Evolutionary conservation across 2,329 filamentous ascomycete species (phyloP).

Genomic region (Canariomyces notabilis): DNA sequence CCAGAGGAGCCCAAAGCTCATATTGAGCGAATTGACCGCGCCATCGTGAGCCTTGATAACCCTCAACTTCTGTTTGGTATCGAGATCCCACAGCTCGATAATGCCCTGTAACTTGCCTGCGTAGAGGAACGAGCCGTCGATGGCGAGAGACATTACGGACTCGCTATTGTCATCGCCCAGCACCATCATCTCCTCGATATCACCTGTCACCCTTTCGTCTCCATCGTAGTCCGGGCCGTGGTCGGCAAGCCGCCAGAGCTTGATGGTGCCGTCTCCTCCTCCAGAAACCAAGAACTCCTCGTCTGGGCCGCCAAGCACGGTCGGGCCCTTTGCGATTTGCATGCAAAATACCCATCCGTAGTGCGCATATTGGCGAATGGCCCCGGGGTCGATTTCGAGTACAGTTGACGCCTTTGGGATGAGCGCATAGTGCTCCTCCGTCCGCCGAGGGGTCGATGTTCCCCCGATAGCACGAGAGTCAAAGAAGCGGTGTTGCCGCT

Average conservation of each 20-base stretch:
- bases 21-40: constrained; percentile 80
- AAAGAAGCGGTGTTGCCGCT: constrained; percentile 83
- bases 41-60: constrained; percentile 76
- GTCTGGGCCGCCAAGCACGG: constrained; percentile 61
- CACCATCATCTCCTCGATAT: constrained; percentile 64
- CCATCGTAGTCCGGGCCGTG: constrained; percentile 36
- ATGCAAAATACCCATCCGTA: constrained; percentile 96
- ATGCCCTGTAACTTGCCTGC: constrained; percentile 82
- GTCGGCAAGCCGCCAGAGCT: constrained; percentile 72
- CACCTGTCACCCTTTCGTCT: constrained; percentile 51
- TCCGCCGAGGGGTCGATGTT: constrained; percentile 67
- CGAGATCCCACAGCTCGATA: constrained; percentile 93
- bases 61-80: constrained; percentile 84
- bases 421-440: constrained; percentile 51
- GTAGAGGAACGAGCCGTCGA: constrained; percentile 90
- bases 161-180: constrained; percentile 58
- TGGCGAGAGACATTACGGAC: constrained; percentile 69
- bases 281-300: constrained; percentile 85
- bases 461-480: constrained; percentile 86
- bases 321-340: constrained; percentile 70
- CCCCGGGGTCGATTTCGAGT: constrained; percentile 74
- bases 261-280: constrained; percentile 89
- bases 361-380: constrained; percentile 85
- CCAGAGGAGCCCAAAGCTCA: constrained; percentile 80
- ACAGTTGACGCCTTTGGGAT: constrained; percentile 53